These are phyloP conservation scores for Piper betle DNA, from an alignment of 164 flowering plant species.

Conservation along the genomic window DNA sequence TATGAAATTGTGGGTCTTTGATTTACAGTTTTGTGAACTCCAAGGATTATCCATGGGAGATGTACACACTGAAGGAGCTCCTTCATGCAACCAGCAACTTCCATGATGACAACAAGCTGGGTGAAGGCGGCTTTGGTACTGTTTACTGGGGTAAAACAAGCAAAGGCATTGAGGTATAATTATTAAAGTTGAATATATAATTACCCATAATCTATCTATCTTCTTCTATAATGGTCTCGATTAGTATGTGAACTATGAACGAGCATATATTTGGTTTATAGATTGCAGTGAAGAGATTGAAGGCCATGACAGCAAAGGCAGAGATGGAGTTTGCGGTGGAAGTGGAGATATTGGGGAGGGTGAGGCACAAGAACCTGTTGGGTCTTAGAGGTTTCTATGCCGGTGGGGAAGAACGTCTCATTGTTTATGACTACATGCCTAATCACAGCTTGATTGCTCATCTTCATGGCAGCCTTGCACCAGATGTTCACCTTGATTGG, in stretches of 20 bases:
- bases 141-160: slow-evolving; percentile 69
- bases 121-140: slow-evolving; percentile 69
- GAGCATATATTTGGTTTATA: slow-evolving; percentile 4
- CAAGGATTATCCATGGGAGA: slow-evolving; percentile 48
- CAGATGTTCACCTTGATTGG: slow-evolving; percentile 42
- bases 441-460: slow-evolving; percentile 60
- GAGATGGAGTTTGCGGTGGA: slow-evolving; percentile 80
- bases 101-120: slow-evolving; percentile 50
- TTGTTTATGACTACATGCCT: slow-evolving; percentile 72
- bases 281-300: slow-evolving; percentile 66
- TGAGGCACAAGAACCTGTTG: slow-evolving; percentile 56
- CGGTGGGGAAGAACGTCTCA: slow-evolving; percentile 57
- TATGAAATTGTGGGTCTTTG: too few species aligned
- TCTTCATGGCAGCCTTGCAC: slow-evolving; percentile 46
- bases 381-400: slow-evolving; percentile 61
- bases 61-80: slow-evolving; percentile 47
- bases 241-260: background rate
- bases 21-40: slow-evolving; percentile 10
- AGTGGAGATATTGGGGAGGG: slow-evolving; percentile 66
- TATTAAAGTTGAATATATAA: too few species aligned
- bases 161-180: slow-evolving; percentile 42
- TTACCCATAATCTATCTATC: too few species aligned
- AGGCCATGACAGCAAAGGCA: slow-evolving; percentile 47
- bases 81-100: slow-evolving; percentile 50
- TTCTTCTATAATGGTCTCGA: too few species aligned